Evolutionary conservation across 345 rosid genomes (phyloP).

Genomic region (Draba incana): DNA sequence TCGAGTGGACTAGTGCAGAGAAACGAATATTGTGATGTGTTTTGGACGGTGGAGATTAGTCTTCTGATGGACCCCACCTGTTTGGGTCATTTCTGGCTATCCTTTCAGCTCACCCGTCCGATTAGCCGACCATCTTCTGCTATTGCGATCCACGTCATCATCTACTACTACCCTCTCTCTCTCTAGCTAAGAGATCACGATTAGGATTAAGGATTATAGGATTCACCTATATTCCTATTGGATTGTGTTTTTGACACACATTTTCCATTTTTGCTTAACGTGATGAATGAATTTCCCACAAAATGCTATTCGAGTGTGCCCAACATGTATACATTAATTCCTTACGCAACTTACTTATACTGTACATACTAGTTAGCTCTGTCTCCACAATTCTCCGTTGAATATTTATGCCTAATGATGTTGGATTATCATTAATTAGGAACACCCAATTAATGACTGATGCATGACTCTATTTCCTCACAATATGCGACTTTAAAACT

Average conservation of each 20-base stretch:
- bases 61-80: constrained; percentile 25
- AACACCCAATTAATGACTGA: background rate
- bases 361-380: constrained; percentile 12
- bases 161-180: background rate
- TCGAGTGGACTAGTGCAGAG: constrained; percentile 13
- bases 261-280: constrained; percentile 6
- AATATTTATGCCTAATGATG: constrained; percentile 8
- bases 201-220: constrained; percentile 15
- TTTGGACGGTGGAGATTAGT: constrained; percentile 44
- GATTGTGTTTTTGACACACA: constrained; percentile 4
- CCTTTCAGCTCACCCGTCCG: constrained; percentile 30
- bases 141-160: constrained; percentile 38
- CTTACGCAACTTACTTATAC: constrained; percentile 19
- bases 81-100: constrained; percentile 23
- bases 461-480: background rate
- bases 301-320: constrained; percentile 28
- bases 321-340: background rate
- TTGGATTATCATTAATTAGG: constrained; percentile 10
- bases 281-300: background rate
- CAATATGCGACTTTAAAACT: constrained; percentile 8
- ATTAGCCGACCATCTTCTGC: constrained; percentile 29
- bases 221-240: background rate
- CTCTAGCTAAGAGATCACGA: background rate
- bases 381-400: constrained; percentile 14
- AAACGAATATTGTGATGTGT: constrained; percentile 27